phyloP scores from a whole-genome alignment of 768 basidiomycete genomes.

The Mycena galopus region DNA sequence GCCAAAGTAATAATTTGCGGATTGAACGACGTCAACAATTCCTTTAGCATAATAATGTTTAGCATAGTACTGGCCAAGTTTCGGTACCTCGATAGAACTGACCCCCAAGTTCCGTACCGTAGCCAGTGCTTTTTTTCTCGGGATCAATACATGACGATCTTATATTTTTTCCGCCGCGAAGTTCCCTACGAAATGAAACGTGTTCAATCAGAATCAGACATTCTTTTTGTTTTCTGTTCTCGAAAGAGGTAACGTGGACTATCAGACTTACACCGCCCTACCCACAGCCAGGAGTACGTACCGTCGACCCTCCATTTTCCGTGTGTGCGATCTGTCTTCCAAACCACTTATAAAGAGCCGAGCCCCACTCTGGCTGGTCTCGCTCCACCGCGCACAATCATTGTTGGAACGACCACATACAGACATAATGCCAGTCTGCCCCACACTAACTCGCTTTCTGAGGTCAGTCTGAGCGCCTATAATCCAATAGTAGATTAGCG shows the following conservation, averaged over 20 bases:
- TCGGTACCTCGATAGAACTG: too few relatives aligned
- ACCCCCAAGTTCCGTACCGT: too few relatives aligned
- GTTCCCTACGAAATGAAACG: neutral
- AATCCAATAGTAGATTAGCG: neutral
- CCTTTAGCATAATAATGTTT: too few relatives aligned
- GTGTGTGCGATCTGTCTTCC: neutral
- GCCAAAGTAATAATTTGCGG: neutral
- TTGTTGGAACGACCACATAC: too few relatives aligned
- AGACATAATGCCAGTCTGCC: neutral
- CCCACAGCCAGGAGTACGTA: constrained; percentile 9
- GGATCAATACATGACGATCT: too few relatives aligned
- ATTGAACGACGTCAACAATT: too few relatives aligned
- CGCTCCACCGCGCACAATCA: neutral
- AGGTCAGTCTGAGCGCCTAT: neutral
- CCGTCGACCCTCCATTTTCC: neutral
- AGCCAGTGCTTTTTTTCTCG: too few relatives aligned
- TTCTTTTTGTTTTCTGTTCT: neutral
- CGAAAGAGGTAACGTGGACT: neutral
- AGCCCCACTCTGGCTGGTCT: neutral
- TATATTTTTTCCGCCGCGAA: too few relatives aligned
- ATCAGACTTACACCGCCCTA: neutral
- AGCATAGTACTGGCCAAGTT: too few relatives aligned
- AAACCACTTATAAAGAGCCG: neutral
- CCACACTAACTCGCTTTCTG: neutral
- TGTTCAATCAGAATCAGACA: neutral